Evolutionary conservation across 768 basidiomycete species (phyloP).

Genomic region (Lepiota brunneoincarnata): DNA sequence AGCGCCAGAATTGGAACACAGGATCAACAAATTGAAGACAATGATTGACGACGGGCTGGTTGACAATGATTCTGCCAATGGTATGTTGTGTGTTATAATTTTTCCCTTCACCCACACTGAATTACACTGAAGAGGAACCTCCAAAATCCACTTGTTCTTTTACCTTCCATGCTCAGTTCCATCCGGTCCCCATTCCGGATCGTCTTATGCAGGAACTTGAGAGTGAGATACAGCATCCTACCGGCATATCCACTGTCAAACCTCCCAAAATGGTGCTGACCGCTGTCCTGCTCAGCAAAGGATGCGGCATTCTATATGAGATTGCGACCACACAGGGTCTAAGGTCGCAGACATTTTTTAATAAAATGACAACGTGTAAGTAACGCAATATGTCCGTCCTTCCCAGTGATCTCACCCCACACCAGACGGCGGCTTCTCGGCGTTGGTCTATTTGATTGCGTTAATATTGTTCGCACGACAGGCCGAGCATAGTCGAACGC

Average conservation of each 20-base stretch:
- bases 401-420: slow-evolving; percentile 5
- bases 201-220: slow-evolving; percentile 67
- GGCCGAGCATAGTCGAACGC: slow-evolving; percentile 71
- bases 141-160: slow-evolving; percentile 62
- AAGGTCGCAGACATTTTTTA: slow-evolving; percentile 71
- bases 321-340: slow-evolving; percentile 66
- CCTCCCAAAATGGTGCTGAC: slow-evolving; percentile 57
- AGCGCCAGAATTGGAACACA: slow-evolving; percentile 54
- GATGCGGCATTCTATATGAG: slow-evolving; percentile 77
- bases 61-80: slow-evolving; percentile 44
- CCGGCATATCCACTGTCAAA: slow-evolving; percentile 59
- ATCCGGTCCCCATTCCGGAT: slow-evolving; percentile 49
- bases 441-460: slow-evolving; percentile 62
- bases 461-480: slow-evolving; percentile 73
- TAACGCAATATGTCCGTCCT: neutral
- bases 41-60: slow-evolving; percentile 64
- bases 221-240: slow-evolving; percentile 70
- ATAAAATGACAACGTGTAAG: slow-evolving; percentile 68
- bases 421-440: slow-evolving; percentile 72
- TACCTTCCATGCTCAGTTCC: slow-evolving; percentile 61
- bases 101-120: neutral
- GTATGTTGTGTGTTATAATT: slow-evolving; percentile 5
- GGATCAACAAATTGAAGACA: slow-evolving; percentile 57
- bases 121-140: slow-evolving; percentile 35
- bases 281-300: slow-evolving; percentile 70